Evolutionary conservation across 768 basidiomycete species (phyloP).

Genomic region (Coprinopsis marcescibilis): DNA sequence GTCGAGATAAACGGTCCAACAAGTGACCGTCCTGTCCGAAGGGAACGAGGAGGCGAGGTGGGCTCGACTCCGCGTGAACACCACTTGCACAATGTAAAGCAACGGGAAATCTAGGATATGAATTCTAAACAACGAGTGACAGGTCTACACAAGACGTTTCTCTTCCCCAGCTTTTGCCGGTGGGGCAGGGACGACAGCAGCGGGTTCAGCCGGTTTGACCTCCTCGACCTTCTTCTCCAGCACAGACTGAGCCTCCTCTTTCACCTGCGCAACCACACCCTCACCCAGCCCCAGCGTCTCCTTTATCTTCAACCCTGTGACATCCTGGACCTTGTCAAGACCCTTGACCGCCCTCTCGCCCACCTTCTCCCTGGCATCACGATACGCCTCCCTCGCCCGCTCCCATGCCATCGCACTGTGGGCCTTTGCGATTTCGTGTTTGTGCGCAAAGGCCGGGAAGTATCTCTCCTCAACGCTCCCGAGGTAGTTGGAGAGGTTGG

Average conservation of each 20-base stretch:
- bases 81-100: too few relatives aligned
- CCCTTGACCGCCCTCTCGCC: slow-evolving; percentile 38
- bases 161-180: slow-evolving; percentile 12
- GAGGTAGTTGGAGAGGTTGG: slow-evolving; percentile 62
- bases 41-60: too few relatives aligned
- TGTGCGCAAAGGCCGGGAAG: slow-evolving; percentile 61
- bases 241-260: slow-evolving; percentile 7
- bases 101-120: background rate
- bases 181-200: slow-evolving; percentile 18
- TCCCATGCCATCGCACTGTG: slow-evolving; percentile 58
- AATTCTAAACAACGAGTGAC: background rate
- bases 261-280: slow-evolving; percentile 12
- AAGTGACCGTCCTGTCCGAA: too few relatives aligned
- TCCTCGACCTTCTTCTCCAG: slow-evolving; percentile 13
- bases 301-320: slow-evolving; percentile 68
- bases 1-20: too few relatives aligned
- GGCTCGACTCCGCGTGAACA: too few relatives aligned
- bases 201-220: slow-evolving; percentile 19
- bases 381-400: slow-evolving; percentile 46
- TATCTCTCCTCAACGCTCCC: slow-evolving; percentile 66
- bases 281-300: slow-evolving; percentile 48
- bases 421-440: slow-evolving; percentile 58
- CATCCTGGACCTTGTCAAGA: slow-evolving; percentile 54
- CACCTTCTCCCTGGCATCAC: slow-evolving; percentile 38
- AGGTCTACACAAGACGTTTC: slow-evolving; percentile 6